Percentiles rank a stretch among this genome's conserved stretches.
Conservation (phyloP, 345 rosid species). For the Pistacia atlantica region DNA sequence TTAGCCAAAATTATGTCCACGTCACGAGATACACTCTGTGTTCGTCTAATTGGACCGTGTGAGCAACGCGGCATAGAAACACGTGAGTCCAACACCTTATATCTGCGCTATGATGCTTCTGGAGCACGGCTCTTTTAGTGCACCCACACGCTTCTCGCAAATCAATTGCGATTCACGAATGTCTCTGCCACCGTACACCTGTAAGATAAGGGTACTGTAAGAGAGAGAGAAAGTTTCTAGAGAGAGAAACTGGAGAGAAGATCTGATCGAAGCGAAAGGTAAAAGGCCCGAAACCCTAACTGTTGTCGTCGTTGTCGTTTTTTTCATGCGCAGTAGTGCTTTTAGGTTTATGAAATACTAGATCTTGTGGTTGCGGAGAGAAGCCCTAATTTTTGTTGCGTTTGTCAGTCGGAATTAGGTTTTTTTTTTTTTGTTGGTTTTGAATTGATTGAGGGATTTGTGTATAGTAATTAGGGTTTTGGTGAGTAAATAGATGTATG, state of each 20-base stretch:
- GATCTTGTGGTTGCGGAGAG: conserved; percentile 1
- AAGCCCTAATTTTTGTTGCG: conserved; percentile 10
- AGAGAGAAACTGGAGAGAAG: conserved; percentile 34
- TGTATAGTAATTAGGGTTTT: conserved; percentile 44
- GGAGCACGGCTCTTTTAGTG: conserved; percentile 31
- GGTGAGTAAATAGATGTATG: conserved; percentile 47
- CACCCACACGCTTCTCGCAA: conserved; percentile 32
- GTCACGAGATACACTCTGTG: neutral
- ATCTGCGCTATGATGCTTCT: conserved; percentile 16
- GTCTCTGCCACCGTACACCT: conserved; percentile 42
- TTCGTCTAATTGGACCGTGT: neutral
- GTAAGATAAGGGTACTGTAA: conserved; percentile 36
- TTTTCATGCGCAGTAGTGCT: neutral
- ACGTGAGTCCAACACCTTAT: conserved; percentile 17
- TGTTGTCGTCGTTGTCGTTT: neutral
- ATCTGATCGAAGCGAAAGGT: conserved; percentile 33
- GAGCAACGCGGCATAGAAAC: neutral
- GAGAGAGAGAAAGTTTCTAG: conserved; percentile 13
- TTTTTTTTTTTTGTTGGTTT: conserved; percentile 22
- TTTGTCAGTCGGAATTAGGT: conserved; percentile 18
- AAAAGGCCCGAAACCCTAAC: conserved; percentile 19
- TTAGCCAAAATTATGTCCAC: neutral
- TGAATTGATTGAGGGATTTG: neutral
- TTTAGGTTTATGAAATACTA: neutral
- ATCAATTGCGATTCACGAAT: conserved; percentile 24